A percentile compares a stretch with the other conserved stretches of the same genome.
phyloP scores from a whole-genome alignment of 441 rosid species.

The Melianthus villosus region DNA sequence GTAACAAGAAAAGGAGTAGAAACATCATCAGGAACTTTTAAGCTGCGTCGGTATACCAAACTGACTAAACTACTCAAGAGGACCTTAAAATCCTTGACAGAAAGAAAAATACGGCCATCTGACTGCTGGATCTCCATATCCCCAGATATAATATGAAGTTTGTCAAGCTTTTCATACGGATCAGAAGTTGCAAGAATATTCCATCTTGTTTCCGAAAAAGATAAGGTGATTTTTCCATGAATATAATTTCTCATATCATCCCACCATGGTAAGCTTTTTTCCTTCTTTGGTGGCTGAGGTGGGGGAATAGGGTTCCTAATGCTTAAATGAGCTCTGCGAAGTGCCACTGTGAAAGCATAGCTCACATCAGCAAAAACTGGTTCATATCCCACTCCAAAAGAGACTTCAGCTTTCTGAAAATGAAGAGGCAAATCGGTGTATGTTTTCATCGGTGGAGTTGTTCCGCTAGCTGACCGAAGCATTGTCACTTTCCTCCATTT shows the following conservation, averaged over 20 bases:
- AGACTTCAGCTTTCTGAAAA: constrained; percentile 66
- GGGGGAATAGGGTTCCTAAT: constrained; percentile 42
- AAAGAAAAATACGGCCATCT: constrained; percentile 64
- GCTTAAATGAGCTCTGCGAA: constrained; percentile 94
- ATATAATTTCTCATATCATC: constrained; percentile 94
- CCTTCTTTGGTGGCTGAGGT: constrained; percentile 54
- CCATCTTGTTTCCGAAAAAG: constrained; percentile 62
- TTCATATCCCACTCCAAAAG: constrained; percentile 95
- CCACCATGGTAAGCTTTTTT: constrained; percentile 98
- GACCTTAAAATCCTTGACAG: constrained; percentile 71
- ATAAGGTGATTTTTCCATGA: constrained; percentile 58
- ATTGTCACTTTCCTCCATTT: constrained; percentile 92
- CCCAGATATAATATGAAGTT: constrained; percentile 56
- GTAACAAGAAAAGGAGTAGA: constrained; percentile 59
- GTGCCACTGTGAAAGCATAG: constrained; percentile 94
- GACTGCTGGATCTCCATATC: constrained; percentile 82
- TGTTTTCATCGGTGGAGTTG: constrained; percentile 91
- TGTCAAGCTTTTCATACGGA: constrained; percentile 90
- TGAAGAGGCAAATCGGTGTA: constrained; percentile 64
- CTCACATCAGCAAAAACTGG: constrained; percentile 89
- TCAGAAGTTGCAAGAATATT: constrained; percentile 76
- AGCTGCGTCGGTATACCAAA: constrained; percentile 46
- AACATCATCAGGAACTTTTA: constrained; percentile 39
- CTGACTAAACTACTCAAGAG: constrained; percentile 81
- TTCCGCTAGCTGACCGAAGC: constrained; percentile 93